Evolutionary conservation across 2,329 filamentous ascomycete species (phyloP), one percentile per base, ranked within the genome.

Genomic region (Berkeleyomyces rouxiae): DNA sequence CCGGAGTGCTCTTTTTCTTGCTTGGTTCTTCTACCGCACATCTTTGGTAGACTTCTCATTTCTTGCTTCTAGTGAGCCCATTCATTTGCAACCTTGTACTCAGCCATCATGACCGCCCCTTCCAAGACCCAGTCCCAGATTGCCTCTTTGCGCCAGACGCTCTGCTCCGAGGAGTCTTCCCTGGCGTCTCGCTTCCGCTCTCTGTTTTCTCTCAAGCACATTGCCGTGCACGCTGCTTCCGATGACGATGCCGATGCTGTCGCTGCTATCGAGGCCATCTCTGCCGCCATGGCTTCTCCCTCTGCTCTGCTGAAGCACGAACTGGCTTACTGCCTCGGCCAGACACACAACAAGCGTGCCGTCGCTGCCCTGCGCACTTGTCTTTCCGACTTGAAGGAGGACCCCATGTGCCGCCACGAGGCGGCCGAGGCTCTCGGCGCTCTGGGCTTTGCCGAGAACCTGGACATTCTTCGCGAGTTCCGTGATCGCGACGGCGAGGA

Each of bases 301-400:
- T 97, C 92, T 3, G 92, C 90, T 2, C 80, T 97, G 7, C 78
- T 97, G 57, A 97, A 97, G 77, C 93, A 99, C 74, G 93, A 99
- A 73, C 80, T 99, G 58, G 93, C 93, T 36, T 99, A 99, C 76
- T 99, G 93, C 71, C 81, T 99, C 2, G 93, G 93, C 6, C 93
- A 99, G 75, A 92, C 88, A 1, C 84, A 84, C 64, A 90, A 96
- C 71, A 74, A 79, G 59, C 84, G 84, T 55, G 87, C 91, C 0
- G 82, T 90, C 7, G 80, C 85, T 7, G 86, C 84, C 66, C 78
- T 99, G 67, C 81, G 85, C 64, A 74, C 78, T 10, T 89, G 95
- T 11, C 78, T 97, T 63, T 81, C 87, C 67, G 82, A 97, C 73
- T 76, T 84, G 66, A 71, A 82, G n/a, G 90, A 97, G 74, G 91